Evolutionary conservation across 768 basidiomycete genomes (phyloP).

Genomic region (Saitozyma podzolica): DNA sequence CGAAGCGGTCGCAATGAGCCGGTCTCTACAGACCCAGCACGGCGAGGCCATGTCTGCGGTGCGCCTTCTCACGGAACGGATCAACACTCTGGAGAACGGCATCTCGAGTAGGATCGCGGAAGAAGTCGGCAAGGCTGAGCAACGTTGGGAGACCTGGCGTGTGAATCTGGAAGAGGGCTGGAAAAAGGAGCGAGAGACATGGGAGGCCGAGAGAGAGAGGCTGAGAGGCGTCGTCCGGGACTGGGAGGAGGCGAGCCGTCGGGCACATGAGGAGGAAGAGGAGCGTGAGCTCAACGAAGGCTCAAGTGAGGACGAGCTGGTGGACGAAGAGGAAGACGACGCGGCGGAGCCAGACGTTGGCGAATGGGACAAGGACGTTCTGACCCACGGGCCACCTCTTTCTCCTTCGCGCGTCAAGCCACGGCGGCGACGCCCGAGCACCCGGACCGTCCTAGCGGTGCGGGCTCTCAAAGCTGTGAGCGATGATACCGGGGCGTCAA

Average conservation of each 20-base stretch:
- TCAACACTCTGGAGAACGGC: conserved; percentile 46
- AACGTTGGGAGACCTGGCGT: conserved; percentile 66
- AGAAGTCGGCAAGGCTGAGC: conserved; percentile 46
- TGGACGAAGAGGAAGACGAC: conserved; percentile 35
- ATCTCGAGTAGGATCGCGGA: conserved; percentile 41
- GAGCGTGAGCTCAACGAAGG: conserved; percentile 49
- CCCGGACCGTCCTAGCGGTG: conserved; percentile 35
- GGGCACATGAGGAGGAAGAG: conserved; percentile 52
- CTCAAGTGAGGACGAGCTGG: conserved; percentile 35
- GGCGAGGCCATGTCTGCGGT: conserved; percentile 63
- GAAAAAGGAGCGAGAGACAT: conserved; percentile 74
- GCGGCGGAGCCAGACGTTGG: conserved; percentile 10
- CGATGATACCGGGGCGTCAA: conserved; percentile 23
- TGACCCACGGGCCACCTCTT: background rate
- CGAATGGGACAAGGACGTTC: conserved; percentile 9
- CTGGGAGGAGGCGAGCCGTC: conserved; percentile 64
- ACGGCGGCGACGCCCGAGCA: conserved; percentile 35
- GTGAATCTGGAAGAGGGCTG: conserved; percentile 76
- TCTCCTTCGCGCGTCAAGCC: conserved; percentile 9
- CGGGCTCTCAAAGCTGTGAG: conserved; percentile 40
- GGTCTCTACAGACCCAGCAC: conserved; percentile 74
- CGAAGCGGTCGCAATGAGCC: conserved; percentile 70
- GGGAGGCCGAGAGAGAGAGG: conserved; percentile 76
- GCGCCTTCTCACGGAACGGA: conserved; percentile 40
- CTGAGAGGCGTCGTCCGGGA: conserved; percentile 72